These are phyloP conservation scores for Fomitopsis pinicola DNA, from an alignment of 1,284 basidiomycete species.

Conservation along the genomic window DNA sequence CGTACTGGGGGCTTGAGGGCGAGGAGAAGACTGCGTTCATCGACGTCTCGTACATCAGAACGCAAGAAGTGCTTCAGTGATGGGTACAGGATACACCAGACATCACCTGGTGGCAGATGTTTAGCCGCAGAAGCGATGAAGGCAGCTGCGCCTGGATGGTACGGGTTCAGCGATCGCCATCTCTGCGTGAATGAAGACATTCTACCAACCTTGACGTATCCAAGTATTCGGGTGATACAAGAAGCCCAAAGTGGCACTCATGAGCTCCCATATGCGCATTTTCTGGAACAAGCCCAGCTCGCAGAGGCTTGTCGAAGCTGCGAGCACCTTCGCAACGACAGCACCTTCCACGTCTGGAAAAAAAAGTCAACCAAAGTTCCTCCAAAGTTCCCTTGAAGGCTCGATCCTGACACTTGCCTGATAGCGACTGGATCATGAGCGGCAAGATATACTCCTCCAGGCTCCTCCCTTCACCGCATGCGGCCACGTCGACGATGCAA, in stretches of 20 bases:
- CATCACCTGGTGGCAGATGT: constrained; percentile 78
- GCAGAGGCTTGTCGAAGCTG: constrained; percentile 80
- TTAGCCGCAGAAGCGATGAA: constrained; percentile 85
- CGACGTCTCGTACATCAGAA: constrained; percentile 79
- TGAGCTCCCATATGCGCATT: constrained; percentile 92
- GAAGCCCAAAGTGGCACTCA: constrained; percentile 84
- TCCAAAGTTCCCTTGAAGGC: constrained; percentile 38
- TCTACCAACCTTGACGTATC: constrained; percentile 79
- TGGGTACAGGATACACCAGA: constrained; percentile 97
- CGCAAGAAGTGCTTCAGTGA: constrained; percentile 82
- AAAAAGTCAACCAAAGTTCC: constrained; percentile 38
- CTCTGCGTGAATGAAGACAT: neutral
- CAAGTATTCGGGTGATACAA: constrained; percentile 96
- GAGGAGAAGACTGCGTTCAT: constrained; percentile 70
- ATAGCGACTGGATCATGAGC: constrained; percentile 88
- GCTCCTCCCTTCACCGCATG: constrained; percentile 84
- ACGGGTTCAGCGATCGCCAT: neutral
- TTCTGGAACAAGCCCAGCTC: constrained; percentile 87
- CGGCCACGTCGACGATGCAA: constrained; percentile 91
- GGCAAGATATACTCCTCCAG: constrained; percentile 90
- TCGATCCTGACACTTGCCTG: constrained; percentile 51
- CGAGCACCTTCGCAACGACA: constrained; percentile 86
- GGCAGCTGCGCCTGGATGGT: constrained; percentile 66
- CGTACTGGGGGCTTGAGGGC: constrained; percentile 78
- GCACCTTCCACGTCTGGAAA: constrained; percentile 87